These are phyloP conservation scores for Irpex sp. DNA, from an alignment of 1,284 basidiomycete species.

Conservation along the genomic window DNA sequence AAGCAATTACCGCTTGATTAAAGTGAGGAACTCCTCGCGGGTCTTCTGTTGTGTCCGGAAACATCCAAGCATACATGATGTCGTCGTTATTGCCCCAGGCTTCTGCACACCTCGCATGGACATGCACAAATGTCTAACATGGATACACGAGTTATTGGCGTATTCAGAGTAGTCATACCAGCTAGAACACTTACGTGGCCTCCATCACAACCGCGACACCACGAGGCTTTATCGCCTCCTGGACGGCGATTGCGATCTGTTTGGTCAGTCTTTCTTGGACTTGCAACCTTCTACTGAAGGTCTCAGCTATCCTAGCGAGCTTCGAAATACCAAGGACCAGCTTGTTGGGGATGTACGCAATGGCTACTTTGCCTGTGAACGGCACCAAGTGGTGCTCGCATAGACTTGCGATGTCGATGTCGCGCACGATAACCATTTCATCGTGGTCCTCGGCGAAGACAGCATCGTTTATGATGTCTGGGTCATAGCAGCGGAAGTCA, in stretches of 20 bases:
- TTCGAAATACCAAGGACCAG: conserved; percentile 97
- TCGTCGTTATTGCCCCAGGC: conserved; percentile 92
- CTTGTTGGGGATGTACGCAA: conserved; percentile 95
- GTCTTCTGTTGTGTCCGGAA: conserved; percentile 98
- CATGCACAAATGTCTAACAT: conserved; percentile 93
- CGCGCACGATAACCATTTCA: conserved; percentile 98
- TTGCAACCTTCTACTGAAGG: conserved; percentile 92
- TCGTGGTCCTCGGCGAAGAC: conserved; percentile 99
- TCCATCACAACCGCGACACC: conserved; percentile 99
- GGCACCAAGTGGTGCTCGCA: conserved; percentile 99
- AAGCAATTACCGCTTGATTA: conserved; percentile 53
- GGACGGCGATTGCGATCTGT: conserved; percentile 95
- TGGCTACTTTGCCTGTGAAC: conserved; percentile 93
- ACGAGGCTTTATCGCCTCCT: conserved; percentile 95
- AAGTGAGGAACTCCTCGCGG: conserved; percentile 88
- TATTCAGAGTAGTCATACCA: background rate
- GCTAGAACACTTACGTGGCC: conserved; percentile 70
- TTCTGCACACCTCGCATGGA: conserved; percentile 99
- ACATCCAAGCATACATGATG: conserved; percentile 98
- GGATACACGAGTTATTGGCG: conserved; percentile 15
- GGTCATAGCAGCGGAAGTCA: background rate
- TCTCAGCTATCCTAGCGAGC: conserved; percentile 96
- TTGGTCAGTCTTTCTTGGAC: conserved; percentile 98
- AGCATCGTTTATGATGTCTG: conserved; percentile 98
- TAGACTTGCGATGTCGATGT: conserved; percentile 96